Evolutionary conservation across 1,284 basidiomycete species (phyloP).

Genomic region (Sanguinoderma infundibulare): DNA sequence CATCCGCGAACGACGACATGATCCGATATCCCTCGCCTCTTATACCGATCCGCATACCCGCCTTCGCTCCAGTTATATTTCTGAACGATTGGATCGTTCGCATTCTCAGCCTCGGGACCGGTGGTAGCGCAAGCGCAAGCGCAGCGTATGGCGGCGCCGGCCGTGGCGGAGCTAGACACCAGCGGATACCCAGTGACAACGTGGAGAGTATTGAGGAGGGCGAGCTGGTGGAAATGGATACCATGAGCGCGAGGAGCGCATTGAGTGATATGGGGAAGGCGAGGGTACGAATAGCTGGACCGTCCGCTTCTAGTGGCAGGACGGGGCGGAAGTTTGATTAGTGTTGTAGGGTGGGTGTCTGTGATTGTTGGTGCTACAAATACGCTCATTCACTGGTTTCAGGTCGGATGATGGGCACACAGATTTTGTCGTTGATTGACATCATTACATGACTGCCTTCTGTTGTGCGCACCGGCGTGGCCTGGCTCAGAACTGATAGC

Average conservation of each 20-base stretch:
- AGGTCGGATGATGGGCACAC: background rate
- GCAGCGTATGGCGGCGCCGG: background rate
- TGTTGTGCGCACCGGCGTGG: no score
- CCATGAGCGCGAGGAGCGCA: slow-evolving; percentile 16
- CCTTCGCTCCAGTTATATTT: slow-evolving; percentile 74
- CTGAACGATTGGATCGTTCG: slow-evolving; percentile 74
- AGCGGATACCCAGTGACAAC: slow-evolving; percentile 41
- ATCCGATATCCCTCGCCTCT: slow-evolving; percentile 72
- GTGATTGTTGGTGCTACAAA: background rate
- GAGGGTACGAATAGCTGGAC: slow-evolving; percentile 17
- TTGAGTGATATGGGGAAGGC: slow-evolving; percentile 15
- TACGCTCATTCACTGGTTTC: background rate
- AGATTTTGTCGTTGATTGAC: background rate
- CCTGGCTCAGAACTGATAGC: no score
- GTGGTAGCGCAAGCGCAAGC: slow-evolving; percentile 11
- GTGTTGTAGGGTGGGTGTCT: background rate
- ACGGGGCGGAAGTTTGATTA: slow-evolving; percentile 32
- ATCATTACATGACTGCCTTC: background rate
- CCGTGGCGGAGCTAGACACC: slow-evolving; percentile 15
- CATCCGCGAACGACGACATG: slow-evolving; percentile 38
- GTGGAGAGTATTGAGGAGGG: slow-evolving; percentile 61
- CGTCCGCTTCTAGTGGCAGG: slow-evolving; percentile 2
- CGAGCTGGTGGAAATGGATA: slow-evolving; percentile 36
- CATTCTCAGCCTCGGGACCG: slow-evolving; percentile 58
- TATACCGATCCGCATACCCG: slow-evolving; percentile 76